phyloP scores from a whole-genome alignment of 108 stramenopile genomes.

The Asterionellopsis glacialis region DNA sequence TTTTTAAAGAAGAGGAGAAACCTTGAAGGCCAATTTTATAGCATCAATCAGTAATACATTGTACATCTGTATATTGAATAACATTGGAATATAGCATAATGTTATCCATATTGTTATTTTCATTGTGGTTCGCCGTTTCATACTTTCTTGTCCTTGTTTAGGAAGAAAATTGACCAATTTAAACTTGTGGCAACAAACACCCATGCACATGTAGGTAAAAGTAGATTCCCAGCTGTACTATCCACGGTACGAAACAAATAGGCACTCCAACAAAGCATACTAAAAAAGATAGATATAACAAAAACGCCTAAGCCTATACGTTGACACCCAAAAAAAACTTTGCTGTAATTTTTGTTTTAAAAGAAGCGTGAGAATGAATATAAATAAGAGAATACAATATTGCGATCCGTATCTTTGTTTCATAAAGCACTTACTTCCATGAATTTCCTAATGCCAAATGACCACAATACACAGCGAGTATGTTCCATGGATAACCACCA shows the following conservation, averaged over 20 bases:
- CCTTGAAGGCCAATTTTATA: too few species aligned
- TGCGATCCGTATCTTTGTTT: neutral
- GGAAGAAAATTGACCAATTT: slow-evolving; percentile 53
- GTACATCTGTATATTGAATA: too few species aligned
- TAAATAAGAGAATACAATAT: too few species aligned
- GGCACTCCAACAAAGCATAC: slow-evolving; percentile 34
- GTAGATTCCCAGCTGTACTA: slow-evolving; percentile 37
- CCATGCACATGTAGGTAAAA: slow-evolving; percentile 65
- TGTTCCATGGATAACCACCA: slow-evolving; percentile 5
- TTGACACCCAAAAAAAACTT: slow-evolving; percentile 74
- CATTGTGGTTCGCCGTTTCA: too few species aligned
- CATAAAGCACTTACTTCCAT: neutral
- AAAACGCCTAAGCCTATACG: slow-evolving; percentile 38
- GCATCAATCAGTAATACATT: too few species aligned
- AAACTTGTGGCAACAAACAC: slow-evolving; percentile 60
- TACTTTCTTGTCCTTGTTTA: slow-evolving; percentile 14
- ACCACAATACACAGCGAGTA: slow-evolving; percentile 37
- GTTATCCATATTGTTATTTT: too few species aligned
- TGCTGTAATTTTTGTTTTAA: slow-evolving; percentile 36
- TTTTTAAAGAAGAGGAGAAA: too few species aligned
- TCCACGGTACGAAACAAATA: slow-evolving; percentile 46
- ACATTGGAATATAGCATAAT: too few species aligned
- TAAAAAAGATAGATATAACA: slow-evolving; percentile 54
- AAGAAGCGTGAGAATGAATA: too few species aligned
- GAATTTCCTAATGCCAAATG: slow-evolving; percentile 63